These are phyloP conservation scores for Coemansia sp. DNA, from an alignment of 192 early-diverging fungal species.

Conservation along the genomic window DNA sequence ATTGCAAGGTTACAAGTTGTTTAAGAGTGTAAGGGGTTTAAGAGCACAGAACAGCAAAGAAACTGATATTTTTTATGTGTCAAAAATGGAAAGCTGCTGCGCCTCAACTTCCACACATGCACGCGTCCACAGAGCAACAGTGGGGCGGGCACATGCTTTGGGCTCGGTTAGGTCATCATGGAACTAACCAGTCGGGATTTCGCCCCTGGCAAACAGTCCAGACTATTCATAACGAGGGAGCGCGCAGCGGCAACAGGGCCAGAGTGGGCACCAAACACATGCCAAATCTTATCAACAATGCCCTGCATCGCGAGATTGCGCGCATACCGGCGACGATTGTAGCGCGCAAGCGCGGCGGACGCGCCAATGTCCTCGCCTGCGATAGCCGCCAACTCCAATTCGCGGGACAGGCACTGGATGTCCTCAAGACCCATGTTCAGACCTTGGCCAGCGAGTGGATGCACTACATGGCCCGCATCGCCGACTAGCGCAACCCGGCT, in stretches of 20 bases:
- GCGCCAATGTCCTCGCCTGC: conserved; percentile 82
- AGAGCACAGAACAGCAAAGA: not conserved
- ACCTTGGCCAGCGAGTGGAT: conserved; percentile 96
- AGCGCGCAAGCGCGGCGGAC: conserved; percentile 70
- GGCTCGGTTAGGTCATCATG: conserved; percentile 14
- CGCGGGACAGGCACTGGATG: conserved; percentile 65
- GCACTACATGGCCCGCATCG: conserved; percentile 93
- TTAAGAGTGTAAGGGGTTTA: not conserved
- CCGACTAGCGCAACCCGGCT: conserved; percentile 86
- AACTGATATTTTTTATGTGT: not conserved
- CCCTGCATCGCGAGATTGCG: conserved; percentile 83
- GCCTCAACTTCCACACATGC: not conserved
- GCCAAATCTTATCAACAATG: conserved; percentile 75
- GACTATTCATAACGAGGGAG: conserved; percentile 67
- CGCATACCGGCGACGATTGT: conserved; percentile 78
- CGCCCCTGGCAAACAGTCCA: conserved; percentile 64
- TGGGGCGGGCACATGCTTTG: not conserved
- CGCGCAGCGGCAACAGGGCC: conserved; percentile 65
- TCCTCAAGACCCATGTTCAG: conserved; percentile 92
- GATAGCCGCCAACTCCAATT: conserved; percentile 63
- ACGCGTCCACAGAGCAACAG: not conserved
- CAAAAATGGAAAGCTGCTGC: conserved; percentile 3
- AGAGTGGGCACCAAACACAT: conserved; percentile 68
- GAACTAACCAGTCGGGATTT: conserved; percentile 55
- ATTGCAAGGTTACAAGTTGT: not conserved